Evolutionary conservation across 345 rosid genomes (phyloP), one percentile per base, ranked within the genome.

Genomic region (Eucalyptus cladocalyx): DNA sequence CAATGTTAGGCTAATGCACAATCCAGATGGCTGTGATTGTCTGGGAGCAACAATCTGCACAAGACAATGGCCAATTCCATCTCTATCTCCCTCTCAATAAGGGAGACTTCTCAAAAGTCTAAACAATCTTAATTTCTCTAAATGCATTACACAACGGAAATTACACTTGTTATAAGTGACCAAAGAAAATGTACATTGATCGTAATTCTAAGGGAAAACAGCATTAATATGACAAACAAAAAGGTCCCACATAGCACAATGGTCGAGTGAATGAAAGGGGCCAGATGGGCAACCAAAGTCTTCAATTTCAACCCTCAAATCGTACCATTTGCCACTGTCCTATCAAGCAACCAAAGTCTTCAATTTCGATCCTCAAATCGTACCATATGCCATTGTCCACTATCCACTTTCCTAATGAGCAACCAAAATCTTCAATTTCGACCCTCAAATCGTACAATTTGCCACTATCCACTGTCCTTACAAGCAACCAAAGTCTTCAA

Each of bases 191-290:
- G 67, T 28, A 0, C 67, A 26, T 0, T 2, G 0, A 60, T 60
- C 67, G 6, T 30, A 28, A 60, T 60, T 60, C 67, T 5, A 65
- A 65, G 19, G 1, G 37, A 65, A 65, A n/a, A 32, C 1, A 4
- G 0, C 40, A 8, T 37, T 16, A 8, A 32, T 32, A 15, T 7
- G 10, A 8, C 37, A 65, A 65, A 65, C 37, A 7, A n/a, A n/a
- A n/a, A n/a, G 80, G 40, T 67, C 40, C 80, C 40, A 8, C 23
- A 16, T 0, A 15, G 4, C 34, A 19, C 80, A n/a, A 16, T 3
- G 0, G 4, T 16, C 2, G 1, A 19, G 40, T 32, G 40, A 32
- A 16, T 0, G 11, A 67, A 8, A 67, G 6, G 80, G 40, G 23
- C 40, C 2, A 32, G 1, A 67, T 67, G 6, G 18, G 80, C 80